These are phyloP conservation scores for Boletus barrowsii DNA, from an alignment of 768 basidiomycete species.

Conservation along the genomic window DNA sequence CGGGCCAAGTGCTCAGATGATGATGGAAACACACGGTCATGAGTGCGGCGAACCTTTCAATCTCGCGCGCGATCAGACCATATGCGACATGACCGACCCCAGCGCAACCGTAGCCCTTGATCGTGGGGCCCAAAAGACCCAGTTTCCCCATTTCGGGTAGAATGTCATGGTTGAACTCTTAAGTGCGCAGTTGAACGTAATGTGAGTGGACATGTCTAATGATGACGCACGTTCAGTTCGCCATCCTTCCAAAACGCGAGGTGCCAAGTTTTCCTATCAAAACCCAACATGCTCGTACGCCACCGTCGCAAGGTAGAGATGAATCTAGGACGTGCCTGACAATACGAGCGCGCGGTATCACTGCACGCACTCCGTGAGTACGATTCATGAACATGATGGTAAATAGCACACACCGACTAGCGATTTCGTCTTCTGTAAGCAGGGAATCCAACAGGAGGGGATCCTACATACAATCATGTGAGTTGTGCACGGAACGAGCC, in stretches of 20 bases:
- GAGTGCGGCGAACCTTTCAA: constrained; percentile 64
- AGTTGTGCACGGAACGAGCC: background rate
- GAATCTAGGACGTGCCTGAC: constrained; percentile 51
- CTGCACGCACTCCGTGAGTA: constrained; percentile 37
- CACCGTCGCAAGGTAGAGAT: background rate
- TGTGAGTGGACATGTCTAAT: background rate
- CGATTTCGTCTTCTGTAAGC: constrained; percentile 86
- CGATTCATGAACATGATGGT: background rate
- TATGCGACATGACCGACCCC: constrained; percentile 91
- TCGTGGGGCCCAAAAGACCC: constrained; percentile 89
- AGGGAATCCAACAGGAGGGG: constrained; percentile 76
- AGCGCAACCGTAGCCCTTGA: constrained; percentile 91
- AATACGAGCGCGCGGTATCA: constrained; percentile 76
- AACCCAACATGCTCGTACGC: background rate
- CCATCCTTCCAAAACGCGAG: constrained; percentile 88
- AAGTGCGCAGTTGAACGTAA: background rate
- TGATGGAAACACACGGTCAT: background rate
- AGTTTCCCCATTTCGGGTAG: constrained; percentile 91
- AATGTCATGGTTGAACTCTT: constrained; percentile 79
- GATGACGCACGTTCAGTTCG: constrained; percentile 70
- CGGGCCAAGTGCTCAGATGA: background rate
- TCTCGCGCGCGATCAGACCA: constrained; percentile 89
- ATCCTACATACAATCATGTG: constrained; percentile 52
- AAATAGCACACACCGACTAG: constrained; percentile 62
- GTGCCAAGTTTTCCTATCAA: constrained; percentile 70